Evolutionary conservation across 164 flowering plant species (phyloP).

Genomic region (Amborella trichopoda): DNA sequence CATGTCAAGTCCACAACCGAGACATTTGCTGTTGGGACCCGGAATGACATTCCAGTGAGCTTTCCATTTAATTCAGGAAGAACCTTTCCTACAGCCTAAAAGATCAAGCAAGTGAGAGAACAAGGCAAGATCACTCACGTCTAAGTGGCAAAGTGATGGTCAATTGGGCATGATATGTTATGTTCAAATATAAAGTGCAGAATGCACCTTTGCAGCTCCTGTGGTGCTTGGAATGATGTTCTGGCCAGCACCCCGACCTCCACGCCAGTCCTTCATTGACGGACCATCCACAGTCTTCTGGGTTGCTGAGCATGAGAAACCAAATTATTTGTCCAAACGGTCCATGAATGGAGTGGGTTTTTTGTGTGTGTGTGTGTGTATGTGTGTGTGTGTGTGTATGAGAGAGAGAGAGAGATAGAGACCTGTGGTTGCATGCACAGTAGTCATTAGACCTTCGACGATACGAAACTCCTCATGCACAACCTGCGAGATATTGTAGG

Average conservation of each 20-base stretch:
- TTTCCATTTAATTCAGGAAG: constrained; percentile 87
- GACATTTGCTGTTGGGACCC: constrained; percentile 90
- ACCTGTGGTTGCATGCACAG: constrained; percentile 98
- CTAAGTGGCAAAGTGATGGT: neutral
- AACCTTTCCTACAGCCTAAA: constrained; percentile 88
- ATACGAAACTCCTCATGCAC: constrained; percentile 94
- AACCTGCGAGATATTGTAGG: constrained; percentile 28
- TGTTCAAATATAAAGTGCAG: neutral
- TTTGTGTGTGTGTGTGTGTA: neutral
- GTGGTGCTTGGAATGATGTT: constrained; percentile 95
- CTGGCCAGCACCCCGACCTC: constrained; percentile 89
- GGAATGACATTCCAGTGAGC: constrained; percentile 96
- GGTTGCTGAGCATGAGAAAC: constrained; percentile 46
- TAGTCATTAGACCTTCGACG: constrained; percentile 83
- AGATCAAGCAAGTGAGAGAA: constrained; percentile 1
- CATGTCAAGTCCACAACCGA: constrained; percentile 92
- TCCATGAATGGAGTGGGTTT: neutral
- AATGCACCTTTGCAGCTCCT: constrained; percentile 85
- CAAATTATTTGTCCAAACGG: neutral
- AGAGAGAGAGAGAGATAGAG: constrained; percentile 7
- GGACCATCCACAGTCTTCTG: constrained; percentile 96
- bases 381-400: neutral
- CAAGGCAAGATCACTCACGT: neutral
- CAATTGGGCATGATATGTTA: neutral
- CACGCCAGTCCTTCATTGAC: constrained; percentile 93